Conservation (phyloP, 192 early-diverging fungal genomes). For the Coemansia sp. region DNA sequence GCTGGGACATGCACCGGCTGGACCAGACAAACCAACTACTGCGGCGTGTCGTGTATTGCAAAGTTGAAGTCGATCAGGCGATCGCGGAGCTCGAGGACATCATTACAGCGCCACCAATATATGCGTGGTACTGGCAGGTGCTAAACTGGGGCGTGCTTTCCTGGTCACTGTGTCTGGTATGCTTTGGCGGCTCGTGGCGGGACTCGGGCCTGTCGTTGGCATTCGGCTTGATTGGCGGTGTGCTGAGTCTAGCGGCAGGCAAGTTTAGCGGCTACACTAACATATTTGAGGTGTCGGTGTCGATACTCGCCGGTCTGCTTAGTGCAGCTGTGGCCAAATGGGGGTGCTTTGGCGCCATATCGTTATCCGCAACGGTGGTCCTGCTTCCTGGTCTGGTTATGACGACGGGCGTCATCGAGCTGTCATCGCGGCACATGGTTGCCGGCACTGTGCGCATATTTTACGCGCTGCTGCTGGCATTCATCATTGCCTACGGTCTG, state of each 20-base stretch:
- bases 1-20: conserved; percentile 64
- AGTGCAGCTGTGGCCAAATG: conserved; percentile 53
- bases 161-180: conserved; percentile 58
- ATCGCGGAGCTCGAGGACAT: conserved; percentile 57
- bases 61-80: conserved; percentile 55
- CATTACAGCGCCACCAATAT: conserved; percentile 47
- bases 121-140: conserved; percentile 57
- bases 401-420: conserved; percentile 79
- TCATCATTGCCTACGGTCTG: conserved; percentile 69
- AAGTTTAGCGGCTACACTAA: conserved; percentile 58
- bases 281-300: conserved; percentile 63
- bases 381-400: conserved; percentile 69
- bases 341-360: conserved; percentile 59
- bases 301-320: conserved; percentile 56
- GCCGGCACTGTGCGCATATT: conserved; percentile 84
- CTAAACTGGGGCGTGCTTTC: conserved; percentile 56
- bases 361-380: conserved; percentile 59
- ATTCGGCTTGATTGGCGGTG: conserved; percentile 53
- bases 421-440: conserved; percentile 81
- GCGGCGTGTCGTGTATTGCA: conserved; percentile 55
- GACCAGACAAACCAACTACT: conserved; percentile 60
- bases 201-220: conserved; percentile 58
- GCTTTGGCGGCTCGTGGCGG: conserved; percentile 63
- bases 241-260: conserved; percentile 57
- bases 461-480: conserved; percentile 72